Conservation (phyloP, 2,329 filamentous ascomycete species). For the Colletotrichum karsti region DNA sequence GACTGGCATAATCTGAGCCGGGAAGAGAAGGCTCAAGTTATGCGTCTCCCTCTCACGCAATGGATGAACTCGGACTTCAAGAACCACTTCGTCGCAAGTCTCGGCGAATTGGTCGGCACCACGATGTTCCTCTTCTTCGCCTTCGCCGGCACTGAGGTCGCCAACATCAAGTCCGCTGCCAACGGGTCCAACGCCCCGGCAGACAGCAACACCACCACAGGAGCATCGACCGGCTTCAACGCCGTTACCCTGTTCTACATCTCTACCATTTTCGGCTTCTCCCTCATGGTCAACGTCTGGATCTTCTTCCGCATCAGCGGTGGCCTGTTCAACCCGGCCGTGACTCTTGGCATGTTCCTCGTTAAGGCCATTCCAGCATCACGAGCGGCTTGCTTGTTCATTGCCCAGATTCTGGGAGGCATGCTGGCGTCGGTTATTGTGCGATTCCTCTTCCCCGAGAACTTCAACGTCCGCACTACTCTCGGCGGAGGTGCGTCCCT, state of each 20-base stretch:
- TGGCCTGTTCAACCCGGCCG: constrained; percentile 46
- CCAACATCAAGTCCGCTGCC: constrained; percentile 46
- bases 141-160: constrained; percentile 49
- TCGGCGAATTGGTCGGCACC: constrained; percentile 51
- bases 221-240: constrained; percentile 52
- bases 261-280: constrained; percentile 50
- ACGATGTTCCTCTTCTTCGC: constrained; percentile 54
- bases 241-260: constrained; percentile 51
- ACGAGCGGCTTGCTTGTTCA: constrained; percentile 56
- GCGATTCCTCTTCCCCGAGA: constrained; percentile 50
- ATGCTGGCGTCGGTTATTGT: constrained; percentile 53
- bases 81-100: constrained; percentile 49
- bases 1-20: constrained; percentile 48
- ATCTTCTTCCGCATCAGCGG: constrained; percentile 55
- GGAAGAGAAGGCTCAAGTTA: constrained; percentile 50
- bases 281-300: constrained; percentile 56
- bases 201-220: constrained; percentile 47
- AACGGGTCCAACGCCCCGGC: constrained; percentile 26
- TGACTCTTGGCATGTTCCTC: constrained; percentile 60
- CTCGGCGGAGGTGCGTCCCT: constrained; percentile 48
- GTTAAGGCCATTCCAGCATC: constrained; percentile 55
- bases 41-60: constrained; percentile 52
- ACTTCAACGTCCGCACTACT: constrained; percentile 50
- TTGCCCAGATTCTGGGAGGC: constrained; percentile 59
- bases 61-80: constrained; percentile 58